Evolutionary conservation across 1,139 yeast genomes (phyloP), one percentile per base, ranked within the genome.

Genomic region (Blastobotrys capitulatus): DNA sequence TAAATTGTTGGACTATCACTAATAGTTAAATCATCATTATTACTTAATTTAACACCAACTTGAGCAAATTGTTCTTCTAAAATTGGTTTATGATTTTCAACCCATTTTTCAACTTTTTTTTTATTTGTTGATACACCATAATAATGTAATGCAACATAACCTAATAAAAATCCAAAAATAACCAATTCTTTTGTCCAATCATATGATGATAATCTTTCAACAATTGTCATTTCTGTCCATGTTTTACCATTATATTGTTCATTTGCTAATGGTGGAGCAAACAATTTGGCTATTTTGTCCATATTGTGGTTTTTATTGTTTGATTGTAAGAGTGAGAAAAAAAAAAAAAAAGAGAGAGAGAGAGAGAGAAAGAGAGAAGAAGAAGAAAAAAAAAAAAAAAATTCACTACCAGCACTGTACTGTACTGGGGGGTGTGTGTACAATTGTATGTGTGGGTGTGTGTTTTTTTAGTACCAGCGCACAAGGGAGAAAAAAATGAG

Each of bases 181-280:
- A 77, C 61, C 26, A 72, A 44, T 71, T 92, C 98, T 61, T 85
- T 75, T 44, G 73, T 74, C 96, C 97, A 92, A 65, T 86, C 80
- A 65, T 83, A 76, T 46, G 72, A 62, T 53, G 58, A 51, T 46
- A 82, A 55, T 13, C 74, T 61, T 52, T 65, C 60, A 40, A 53
- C 13, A 44, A 70, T 44, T 19, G 69, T 57, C 63, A 69, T 57
- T 15, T 58, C 55, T 44, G 61, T 61, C 71, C 73, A 70, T 22
- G 57, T 60, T 13, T 51, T 39, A 38, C 56, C 53, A 20, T 35
- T 31, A 6, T 42, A n/a, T 32, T 34, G 16, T 6, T 46, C 26
- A 19, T 37, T 19, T 22, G 40, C 22, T 7, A 26, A 3, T 31
- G 44, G 45, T 15, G 48, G 48, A 7, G 48, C 48, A 31, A 44